Conservation (phyloP, 2,329 filamentous ascomycete genomes). For the Anisogramma anomala region DNA sequence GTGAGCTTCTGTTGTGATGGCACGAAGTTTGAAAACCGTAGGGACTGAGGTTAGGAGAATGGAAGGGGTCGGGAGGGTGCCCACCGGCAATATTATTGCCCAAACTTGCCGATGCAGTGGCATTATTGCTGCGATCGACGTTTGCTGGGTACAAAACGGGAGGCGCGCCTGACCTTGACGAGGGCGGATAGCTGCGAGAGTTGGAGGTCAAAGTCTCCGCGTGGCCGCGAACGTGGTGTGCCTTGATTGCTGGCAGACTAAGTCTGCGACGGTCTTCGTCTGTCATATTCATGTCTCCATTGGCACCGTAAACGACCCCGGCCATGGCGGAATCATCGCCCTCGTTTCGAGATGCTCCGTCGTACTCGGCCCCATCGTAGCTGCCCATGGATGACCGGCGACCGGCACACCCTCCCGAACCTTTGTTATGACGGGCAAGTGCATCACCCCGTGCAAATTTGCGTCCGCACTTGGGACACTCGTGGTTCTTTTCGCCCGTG, state of each 20-base stretch:
- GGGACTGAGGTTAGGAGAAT: not conserved
- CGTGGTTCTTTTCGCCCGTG: slow-evolving; percentile 89
- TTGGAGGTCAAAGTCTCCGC: slow-evolving; percentile 45
- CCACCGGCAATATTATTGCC: slow-evolving; percentile 30
- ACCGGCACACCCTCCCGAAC: slow-evolving; percentile 87
- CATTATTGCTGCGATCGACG: slow-evolving; percentile 41
- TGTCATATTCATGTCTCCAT: slow-evolving; percentile 49
- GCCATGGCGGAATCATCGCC: slow-evolving; percentile 47
- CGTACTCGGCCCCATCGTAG: slow-evolving; percentile 67
- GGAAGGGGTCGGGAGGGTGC: slow-evolving; percentile 20
- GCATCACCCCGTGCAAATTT: slow-evolving; percentile 94
- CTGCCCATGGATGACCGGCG: slow-evolving; percentile 75
- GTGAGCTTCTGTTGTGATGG: slow-evolving; percentile 33
- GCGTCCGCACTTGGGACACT: slow-evolving; percentile 87
- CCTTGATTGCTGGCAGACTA: slow-evolving; percentile 65
- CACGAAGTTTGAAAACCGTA: slow-evolving; percentile 32
- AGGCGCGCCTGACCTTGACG: slow-evolving; percentile 36
- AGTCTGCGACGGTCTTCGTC: slow-evolving; percentile 51
- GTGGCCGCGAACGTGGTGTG: slow-evolving; percentile 51
- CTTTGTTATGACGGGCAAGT: slow-evolving; percentile 87
- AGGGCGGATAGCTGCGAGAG: slow-evolving; percentile 69
- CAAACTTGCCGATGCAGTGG: slow-evolving; percentile 37
- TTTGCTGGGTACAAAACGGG: slow-evolving; percentile 52
- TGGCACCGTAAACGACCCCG: slow-evolving; percentile 42
- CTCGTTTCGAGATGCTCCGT: slow-evolving; percentile 37